Evolutionary conservation across 352 stramenopile species (phyloP).

Genomic region (Pythium biforme): DNA sequence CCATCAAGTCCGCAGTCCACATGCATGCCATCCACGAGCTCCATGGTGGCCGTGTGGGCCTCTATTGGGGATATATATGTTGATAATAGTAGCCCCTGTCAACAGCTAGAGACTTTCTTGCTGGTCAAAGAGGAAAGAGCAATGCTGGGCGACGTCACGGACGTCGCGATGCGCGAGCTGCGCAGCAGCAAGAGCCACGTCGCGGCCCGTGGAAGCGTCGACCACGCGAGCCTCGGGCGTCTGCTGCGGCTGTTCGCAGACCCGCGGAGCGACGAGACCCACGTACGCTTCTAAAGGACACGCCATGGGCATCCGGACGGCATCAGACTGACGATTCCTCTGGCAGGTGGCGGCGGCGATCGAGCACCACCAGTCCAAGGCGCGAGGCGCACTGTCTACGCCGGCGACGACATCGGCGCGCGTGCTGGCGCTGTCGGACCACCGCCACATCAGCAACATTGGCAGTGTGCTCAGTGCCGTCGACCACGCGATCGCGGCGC

Average conservation of each 20-base stretch:
- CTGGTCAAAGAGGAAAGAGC: not conserved
- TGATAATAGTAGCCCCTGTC: constrained; percentile 7
- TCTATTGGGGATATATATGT: not conserved
- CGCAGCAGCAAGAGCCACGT: constrained; percentile 11
- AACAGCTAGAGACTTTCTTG: not conserved
- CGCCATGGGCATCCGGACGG: no score
- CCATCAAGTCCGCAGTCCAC: no score
- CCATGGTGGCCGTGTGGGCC: not conserved
- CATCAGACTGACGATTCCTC: no score
- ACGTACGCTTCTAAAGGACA: no score
- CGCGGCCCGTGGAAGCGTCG: not conserved
- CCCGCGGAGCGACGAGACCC: constrained; percentile 18
- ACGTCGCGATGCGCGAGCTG: constrained; percentile 13
- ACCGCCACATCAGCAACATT: constrained; percentile 61
- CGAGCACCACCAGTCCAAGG: not conserved
- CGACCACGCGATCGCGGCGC: constrained; percentile 11
- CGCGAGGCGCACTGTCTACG: not conserved
- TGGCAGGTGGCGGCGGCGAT: constrained; percentile 22
- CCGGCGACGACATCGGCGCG: not conserved
- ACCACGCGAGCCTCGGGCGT: constrained; percentile 27
- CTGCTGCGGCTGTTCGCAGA: constrained; percentile 25
- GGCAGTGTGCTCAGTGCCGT: constrained; percentile 27
- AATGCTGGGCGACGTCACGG: constrained; percentile 5
- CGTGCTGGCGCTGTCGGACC: constrained; percentile 33
- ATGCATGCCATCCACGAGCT: not conserved